Percentiles rank a stretch among this genome's conserved stretches.
Conservation (phyloP, 2,329 filamentous ascomycete species). For the Elsinoe perseae region DNA sequence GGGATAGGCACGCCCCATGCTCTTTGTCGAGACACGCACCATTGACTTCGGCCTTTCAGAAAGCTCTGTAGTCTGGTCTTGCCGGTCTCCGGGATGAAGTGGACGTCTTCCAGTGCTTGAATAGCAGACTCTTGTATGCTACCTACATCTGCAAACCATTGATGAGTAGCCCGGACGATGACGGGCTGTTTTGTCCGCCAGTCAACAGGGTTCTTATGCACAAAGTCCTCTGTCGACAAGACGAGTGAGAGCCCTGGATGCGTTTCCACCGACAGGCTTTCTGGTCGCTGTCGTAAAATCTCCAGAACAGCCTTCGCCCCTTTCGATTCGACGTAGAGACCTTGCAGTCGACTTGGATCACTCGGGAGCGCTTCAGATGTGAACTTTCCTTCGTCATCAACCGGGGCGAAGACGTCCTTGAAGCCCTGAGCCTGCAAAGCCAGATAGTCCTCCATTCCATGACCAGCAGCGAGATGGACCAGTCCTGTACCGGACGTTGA, state of each 20-base stretch:
- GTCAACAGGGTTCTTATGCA: conserved; percentile 95
- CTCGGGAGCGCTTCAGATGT: conserved; percentile 70
- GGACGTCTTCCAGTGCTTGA: conserved; percentile 59
- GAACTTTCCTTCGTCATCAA: conserved; percentile 74
- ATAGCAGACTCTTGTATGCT: conserved; percentile 70
- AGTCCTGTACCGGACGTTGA: conserved; percentile 84
- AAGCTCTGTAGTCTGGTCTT: conserved; percentile 74
- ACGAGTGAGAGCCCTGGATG: conserved; percentile 39
- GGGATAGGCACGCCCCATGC: conserved; percentile 97
- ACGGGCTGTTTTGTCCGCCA: conserved; percentile 94
- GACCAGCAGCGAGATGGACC: conserved; percentile 90
- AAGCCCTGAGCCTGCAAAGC: conserved; percentile 65
- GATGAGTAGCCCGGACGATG: conserved; percentile 82
- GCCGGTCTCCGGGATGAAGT: conserved; percentile 70
- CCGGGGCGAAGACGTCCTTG: conserved; percentile 63
- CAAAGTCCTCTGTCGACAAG: conserved; percentile 61
- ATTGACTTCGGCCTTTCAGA: conserved; percentile 78
- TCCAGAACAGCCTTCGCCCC: conserved; percentile 64
- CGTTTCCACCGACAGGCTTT: conserved; percentile 8
- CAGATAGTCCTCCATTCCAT: conserved; percentile 94
- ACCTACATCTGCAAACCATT: conserved; percentile 94
- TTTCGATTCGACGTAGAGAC: conserved; percentile 62
- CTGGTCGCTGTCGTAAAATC: conserved; percentile 47
- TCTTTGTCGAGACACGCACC: conserved; percentile 95
- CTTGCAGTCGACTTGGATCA: conserved; percentile 58